Conservation (phyloP, 768 basidiomycete genomes). For the Mycena capillaripes region DNA sequence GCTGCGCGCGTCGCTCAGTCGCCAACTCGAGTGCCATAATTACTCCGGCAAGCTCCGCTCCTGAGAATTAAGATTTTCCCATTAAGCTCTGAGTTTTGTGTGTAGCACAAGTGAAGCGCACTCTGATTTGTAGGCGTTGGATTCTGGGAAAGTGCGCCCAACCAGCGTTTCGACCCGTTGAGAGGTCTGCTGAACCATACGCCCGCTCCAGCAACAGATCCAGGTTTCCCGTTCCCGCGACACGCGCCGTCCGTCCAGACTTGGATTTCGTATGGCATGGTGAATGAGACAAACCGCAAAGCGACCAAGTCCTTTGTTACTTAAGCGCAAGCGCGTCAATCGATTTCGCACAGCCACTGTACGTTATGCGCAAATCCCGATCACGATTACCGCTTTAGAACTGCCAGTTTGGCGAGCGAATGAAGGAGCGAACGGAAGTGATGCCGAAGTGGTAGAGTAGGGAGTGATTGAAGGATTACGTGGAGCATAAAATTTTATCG, state of each 20-base stretch:
- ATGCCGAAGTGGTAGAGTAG: no score
- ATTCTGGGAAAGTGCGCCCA: background rate
- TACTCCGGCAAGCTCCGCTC: conserved; percentile 19
- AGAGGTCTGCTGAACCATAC: conserved; percentile 13
- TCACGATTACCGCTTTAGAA: background rate
- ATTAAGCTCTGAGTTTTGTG: background rate
- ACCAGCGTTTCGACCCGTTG: conserved; percentile 1
- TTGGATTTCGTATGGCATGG: conserved; percentile 21
- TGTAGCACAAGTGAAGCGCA: background rate
- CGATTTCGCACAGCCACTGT: background rate
- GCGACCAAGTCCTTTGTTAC: background rate
- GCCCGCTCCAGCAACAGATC: conserved; percentile 11
- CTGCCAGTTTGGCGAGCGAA: no score
- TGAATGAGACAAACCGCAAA: background rate
- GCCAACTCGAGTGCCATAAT: conserved; percentile 29
- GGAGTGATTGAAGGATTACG: no score
- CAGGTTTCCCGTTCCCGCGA: conserved; percentile 22
- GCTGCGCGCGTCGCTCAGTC: background rate
- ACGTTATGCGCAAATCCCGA: background rate
- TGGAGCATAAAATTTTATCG: no score
- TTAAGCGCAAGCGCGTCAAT: background rate
- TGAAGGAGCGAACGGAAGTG: no score
- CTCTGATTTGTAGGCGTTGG: conserved; percentile 30
- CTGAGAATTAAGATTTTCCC: background rate
- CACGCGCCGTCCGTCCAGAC: conserved; percentile 29